phyloP scores from a whole-genome alignment of 352 stramenopile genomes.

The Globisporangium spinosum region DNA sequence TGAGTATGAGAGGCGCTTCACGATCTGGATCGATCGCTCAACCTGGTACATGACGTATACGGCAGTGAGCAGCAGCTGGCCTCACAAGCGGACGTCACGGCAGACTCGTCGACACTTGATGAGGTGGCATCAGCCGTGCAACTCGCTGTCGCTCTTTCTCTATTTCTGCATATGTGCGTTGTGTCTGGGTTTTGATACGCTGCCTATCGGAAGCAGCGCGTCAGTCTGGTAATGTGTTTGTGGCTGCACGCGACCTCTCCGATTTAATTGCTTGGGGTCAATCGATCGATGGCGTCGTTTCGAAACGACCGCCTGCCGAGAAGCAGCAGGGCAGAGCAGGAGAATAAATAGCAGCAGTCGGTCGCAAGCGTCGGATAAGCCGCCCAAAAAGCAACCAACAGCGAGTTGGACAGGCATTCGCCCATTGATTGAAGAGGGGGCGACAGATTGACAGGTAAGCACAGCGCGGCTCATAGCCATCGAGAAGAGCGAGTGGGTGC shows the following conservation, averaged over 20 bases:
- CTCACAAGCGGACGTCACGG: neutral
- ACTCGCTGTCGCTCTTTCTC: neutral
- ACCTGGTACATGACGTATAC: neutral
- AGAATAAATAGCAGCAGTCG: slow-evolving; percentile 4
- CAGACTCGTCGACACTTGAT: neutral
- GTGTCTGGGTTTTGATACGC: neutral
- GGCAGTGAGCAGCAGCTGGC: neutral
- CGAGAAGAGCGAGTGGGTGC: neutral
- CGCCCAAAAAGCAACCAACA: neutral
- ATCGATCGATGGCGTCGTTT: slow-evolving; percentile 1
- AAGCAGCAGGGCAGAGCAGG: neutral
- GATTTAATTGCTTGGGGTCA: neutral
- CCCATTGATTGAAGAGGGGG: neutral
- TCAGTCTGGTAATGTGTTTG: neutral
- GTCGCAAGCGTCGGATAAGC: slow-evolving; percentile 1
- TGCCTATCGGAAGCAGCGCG: neutral
- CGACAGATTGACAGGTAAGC: neutral
- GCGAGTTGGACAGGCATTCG: neutral
- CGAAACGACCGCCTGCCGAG: neutral
- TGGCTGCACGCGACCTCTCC: neutral
- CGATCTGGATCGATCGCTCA: neutral
- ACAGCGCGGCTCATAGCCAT: neutral
- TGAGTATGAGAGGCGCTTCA: neutral
- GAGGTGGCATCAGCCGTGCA: slow-evolving; percentile 1
- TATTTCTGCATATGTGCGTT: neutral